A percentile compares a stretch with the other conserved stretches of the same genome.
Conservation (phyloP, 805 yeast genomes). For the Metschnikowia gruessii region DNA sequence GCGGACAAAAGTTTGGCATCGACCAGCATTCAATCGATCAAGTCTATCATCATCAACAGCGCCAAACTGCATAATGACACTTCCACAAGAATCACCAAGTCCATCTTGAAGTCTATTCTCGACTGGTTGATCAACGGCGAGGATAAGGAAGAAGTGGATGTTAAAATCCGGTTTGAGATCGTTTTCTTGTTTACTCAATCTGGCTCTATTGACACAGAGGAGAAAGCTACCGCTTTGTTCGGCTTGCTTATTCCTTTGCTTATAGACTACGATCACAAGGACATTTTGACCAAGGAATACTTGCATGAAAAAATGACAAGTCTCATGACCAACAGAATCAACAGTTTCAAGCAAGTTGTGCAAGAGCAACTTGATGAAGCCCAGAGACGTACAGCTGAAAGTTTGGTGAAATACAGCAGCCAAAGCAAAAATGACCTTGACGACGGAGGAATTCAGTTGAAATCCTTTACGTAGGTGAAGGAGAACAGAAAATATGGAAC, state of each 20-base stretch:
- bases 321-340: constrained; percentile 44
- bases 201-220: constrained; percentile 24
- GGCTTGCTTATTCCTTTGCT: constrained; percentile 38
- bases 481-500: too few relatives aligned
- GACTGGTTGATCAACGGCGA: constrained; percentile 18
- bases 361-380: constrained; percentile 33
- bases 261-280: constrained; percentile 26
- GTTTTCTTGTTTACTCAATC: constrained; percentile 45
- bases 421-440: constrained; percentile 1
- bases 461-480: constrained; percentile 38
- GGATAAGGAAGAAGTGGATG: constrained; percentile 21
- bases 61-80: constrained; percentile 24
- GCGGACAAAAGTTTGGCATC: constrained; percentile 23
- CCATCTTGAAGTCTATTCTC: constrained; percentile 46
- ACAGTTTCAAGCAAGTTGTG: constrained; percentile 48
- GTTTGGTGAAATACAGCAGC: constrained; percentile 34
- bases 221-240: constrained; percentile 29
- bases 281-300: constrained; percentile 30
- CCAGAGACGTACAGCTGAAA: constrained; percentile 44
- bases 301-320: constrained; percentile 47
- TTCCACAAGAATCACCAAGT: constrained; percentile 40
- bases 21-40: constrained; percentile 54
- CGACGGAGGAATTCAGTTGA: constrained; percentile 44
- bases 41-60: constrained; percentile 50
- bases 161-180: constrained; percentile 46